phyloP scores from a whole-genome alignment of 1,284 basidiomycete genomes.

The Cutaneotrichosporon cavernicola region DNA sequence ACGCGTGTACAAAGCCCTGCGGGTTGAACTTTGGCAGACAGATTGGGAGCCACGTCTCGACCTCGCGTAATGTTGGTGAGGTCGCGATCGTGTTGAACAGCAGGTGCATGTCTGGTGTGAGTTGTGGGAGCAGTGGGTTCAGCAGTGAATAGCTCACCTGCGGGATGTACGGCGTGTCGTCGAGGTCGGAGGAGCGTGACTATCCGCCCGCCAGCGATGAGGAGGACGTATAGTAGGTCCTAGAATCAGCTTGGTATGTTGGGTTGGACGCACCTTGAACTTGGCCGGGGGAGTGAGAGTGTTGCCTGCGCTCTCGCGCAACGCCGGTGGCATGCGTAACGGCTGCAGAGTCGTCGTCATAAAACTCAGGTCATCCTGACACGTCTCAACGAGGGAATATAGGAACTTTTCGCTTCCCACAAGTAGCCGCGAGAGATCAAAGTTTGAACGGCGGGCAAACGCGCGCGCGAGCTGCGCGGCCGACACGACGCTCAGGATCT shows the following conservation, averaged over 20 bases:
- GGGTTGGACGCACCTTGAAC: slow-evolving; percentile 63
- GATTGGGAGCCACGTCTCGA: slow-evolving; percentile 88
- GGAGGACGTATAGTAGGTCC: slow-evolving; percentile 87
- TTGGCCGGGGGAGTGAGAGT: slow-evolving; percentile 72
- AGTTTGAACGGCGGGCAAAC: slow-evolving; percentile 85
- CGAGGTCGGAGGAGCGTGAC: slow-evolving; percentile 84
- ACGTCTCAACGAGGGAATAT: slow-evolving; percentile 64
- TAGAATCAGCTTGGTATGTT: slow-evolving; percentile 44
- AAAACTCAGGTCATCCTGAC: slow-evolving; percentile 78
- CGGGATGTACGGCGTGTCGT: slow-evolving; percentile 92
- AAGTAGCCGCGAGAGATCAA: slow-evolving; percentile 80
- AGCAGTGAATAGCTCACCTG: slow-evolving; percentile 59
- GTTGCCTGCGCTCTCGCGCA: slow-evolving; percentile 72
- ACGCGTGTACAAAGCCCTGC: slow-evolving; percentile 86
- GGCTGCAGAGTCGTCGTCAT: slow-evolving; percentile 77
- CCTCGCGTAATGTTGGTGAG: slow-evolving; percentile 68
- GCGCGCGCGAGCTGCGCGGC: slow-evolving; percentile 77
- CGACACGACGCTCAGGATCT: slow-evolving; percentile 86
- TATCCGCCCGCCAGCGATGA: slow-evolving; percentile 74
- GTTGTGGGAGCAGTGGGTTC: background rate
- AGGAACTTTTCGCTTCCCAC: slow-evolving; percentile 82
- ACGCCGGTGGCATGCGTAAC: slow-evolving; percentile 66
- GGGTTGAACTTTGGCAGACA: slow-evolving; percentile 95
- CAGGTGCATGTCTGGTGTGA: slow-evolving; percentile 71
- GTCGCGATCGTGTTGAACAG: slow-evolving; percentile 70